Evolutionary conservation across 352 stramenopile genomes (phyloP).

Genomic region (Pythium inflatum): DNA sequence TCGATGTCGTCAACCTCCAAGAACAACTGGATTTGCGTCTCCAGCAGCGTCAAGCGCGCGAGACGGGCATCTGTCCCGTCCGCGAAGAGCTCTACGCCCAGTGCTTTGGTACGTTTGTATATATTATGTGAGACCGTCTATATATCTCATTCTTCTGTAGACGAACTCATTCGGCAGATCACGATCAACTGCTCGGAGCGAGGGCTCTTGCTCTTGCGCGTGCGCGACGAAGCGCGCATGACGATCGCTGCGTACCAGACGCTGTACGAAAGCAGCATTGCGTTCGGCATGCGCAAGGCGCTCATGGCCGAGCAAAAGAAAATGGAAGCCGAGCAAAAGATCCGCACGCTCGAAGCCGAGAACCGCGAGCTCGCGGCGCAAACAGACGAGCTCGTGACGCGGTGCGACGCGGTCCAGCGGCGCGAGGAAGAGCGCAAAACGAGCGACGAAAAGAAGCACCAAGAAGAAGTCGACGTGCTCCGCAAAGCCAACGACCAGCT

Average conservation of each 20-base stretch:
- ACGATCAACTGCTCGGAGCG: constrained; percentile 92
- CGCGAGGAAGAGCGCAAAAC: no score
- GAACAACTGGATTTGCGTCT: constrained; percentile 90
- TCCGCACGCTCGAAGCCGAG: no score
- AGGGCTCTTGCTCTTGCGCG: constrained; percentile 90
- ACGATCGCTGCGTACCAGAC: constrained; percentile 96
- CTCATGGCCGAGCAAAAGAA: no score
- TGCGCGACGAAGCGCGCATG: constrained; percentile 93
- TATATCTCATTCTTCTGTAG: no score
- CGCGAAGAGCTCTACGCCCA: constrained; percentile 94
- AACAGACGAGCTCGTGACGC: no score
- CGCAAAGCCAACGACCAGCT: constrained; percentile 90
- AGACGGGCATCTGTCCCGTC: constrained; percentile 93
- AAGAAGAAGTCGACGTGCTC: no score
- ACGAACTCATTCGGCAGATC: constrained; percentile 94
- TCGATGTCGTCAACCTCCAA: constrained; percentile 93
- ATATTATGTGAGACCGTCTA: no score
- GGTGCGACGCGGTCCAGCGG: no score
- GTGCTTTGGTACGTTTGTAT: no score
- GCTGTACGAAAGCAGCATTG: constrained; percentile 93
- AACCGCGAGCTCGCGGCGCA: no score
- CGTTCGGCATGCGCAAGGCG: constrained; percentile 39
- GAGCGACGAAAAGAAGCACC: no score
- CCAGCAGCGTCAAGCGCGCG: constrained; percentile 88
- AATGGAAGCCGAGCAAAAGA: no score